Evolutionary conservation across 139 green algal genomes (phyloP).

Genomic region (Diplosphaera chodatii): DNA sequence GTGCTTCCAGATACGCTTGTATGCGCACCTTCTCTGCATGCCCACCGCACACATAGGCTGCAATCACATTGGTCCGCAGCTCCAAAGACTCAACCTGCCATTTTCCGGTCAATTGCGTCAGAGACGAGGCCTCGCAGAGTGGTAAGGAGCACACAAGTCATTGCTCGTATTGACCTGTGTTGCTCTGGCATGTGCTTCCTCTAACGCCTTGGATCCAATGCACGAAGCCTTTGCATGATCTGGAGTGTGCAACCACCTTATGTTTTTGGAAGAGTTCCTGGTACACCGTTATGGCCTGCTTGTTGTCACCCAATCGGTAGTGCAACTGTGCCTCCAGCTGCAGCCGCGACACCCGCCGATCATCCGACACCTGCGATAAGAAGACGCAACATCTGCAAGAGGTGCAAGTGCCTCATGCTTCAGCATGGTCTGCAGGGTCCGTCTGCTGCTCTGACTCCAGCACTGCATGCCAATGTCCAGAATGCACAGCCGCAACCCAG

Average conservation of each 20-base stretch:
- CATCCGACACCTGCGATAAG: conserved; percentile 9
- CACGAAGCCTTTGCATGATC: neutral
- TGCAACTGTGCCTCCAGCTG: conserved; percentile 81
- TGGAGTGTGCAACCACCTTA: conserved; percentile 14
- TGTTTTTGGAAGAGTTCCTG: conserved; percentile 47
- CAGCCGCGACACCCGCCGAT: conserved; percentile 25
- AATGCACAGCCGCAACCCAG: no score
- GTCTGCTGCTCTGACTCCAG: no score
- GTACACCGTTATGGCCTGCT: conserved; percentile 50
- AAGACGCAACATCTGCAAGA: no score
- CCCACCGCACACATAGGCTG: conserved; percentile 68
- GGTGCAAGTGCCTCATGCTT: no score
- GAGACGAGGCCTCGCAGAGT: no score
- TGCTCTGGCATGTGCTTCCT: no score
- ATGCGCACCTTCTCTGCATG: conserved; percentile 54
- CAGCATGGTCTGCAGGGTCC: no score
- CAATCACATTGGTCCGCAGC: conserved; percentile 77
- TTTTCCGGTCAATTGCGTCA: no score
- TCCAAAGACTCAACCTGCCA: conserved; percentile 48
- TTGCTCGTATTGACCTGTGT: no score
- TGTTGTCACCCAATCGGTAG: conserved; percentile 59
- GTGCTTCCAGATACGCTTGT: no score
- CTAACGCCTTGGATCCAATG: neutral
- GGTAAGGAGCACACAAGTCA: no score
- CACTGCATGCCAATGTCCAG: no score